Percentiles rank a stretch among this genome's conserved stretches.
These are phyloP conservation scores for Zopfia rhizophila DNA, from an alignment of 2,329 filamentous ascomycete species.

Conservation along the genomic window DNA sequence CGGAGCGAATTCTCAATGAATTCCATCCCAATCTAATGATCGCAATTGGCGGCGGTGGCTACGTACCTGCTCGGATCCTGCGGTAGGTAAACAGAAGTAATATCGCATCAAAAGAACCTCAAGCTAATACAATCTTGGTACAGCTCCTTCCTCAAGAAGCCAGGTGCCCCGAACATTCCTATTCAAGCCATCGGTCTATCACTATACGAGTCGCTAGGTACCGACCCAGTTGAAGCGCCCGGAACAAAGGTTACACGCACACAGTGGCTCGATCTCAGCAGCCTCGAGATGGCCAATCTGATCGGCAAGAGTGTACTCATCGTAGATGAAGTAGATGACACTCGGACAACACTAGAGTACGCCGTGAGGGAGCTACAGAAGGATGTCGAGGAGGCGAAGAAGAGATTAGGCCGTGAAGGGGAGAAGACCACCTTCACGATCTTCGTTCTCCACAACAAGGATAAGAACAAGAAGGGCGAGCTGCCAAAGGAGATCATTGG, in stretches of 20 bases:
- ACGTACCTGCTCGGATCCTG: slow-evolving; percentile 95
- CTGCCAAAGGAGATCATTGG: slow-evolving; percentile 82
- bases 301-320: slow-evolving; percentile 93
- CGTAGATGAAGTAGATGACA: slow-evolving; percentile 96
- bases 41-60: slow-evolving; percentile 96
- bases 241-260: slow-evolving; percentile 97
- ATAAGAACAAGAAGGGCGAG: slow-evolving; percentile 92
- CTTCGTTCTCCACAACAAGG: slow-evolving; percentile 99
- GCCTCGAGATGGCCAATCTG: slow-evolving; percentile 86
- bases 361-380: slow-evolving; percentile 93
- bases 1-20: slow-evolving; percentile 80
- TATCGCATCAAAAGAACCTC: slow-evolving; percentile 6
- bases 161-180: slow-evolving; percentile 90
- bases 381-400: slow-evolving; percentile 85
- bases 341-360: slow-evolving; percentile 92
- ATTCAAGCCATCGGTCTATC: slow-evolving; percentile 99
- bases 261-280: slow-evolving; percentile 94
- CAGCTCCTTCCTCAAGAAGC: slow-evolving; percentile 89
- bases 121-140: slow-evolving; percentile 14
- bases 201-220: slow-evolving; percentile 86
- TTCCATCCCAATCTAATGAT: slow-evolving; percentile 97
- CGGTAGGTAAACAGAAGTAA: slow-evolving; percentile 67
- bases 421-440: slow-evolving; percentile 90
- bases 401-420: slow-evolving; percentile 73
- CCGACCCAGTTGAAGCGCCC: slow-evolving; percentile 75